These are phyloP conservation scores for Petunia secreta DNA, from an alignment of 257 asterid genomes.

Conservation along the genomic window DNA sequence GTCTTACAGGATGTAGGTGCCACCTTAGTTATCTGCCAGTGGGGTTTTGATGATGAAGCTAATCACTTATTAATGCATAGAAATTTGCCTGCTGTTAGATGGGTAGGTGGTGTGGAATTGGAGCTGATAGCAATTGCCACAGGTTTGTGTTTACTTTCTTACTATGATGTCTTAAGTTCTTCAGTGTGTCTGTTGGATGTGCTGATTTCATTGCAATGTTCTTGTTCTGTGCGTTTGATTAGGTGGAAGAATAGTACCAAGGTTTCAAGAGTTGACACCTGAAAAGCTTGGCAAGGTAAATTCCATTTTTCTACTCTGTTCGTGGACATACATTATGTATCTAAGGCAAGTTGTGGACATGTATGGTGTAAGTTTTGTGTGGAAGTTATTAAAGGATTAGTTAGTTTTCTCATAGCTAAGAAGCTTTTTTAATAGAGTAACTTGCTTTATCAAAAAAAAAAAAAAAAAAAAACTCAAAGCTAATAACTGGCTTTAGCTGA, in stretches of 20 bases:
- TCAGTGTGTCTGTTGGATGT: background rate
- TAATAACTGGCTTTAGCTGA: background rate
- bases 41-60: slow-evolving; percentile 99
- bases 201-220: background rate
- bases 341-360: background rate
- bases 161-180: background rate
- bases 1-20: slow-evolving; percentile 91
- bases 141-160: slow-evolving; percentile 51
- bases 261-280: slow-evolving; percentile 92
- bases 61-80: slow-evolving; percentile 93
- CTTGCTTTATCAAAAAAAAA: no score
- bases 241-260: slow-evolving; percentile 99
- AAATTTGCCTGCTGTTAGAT: slow-evolving; percentile 89
- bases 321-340: background rate
- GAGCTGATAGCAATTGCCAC: slow-evolving; percentile 98
- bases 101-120: slow-evolving; percentile 99
- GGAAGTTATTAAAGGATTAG: background rate
- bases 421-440: no score
- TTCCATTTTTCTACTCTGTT: background rate
- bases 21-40: slow-evolving; percentile 91
- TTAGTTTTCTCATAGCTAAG: slow-evolving; percentile 12
- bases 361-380: background rate
- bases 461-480: background rate
- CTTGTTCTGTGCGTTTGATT: slow-evolving; percentile 25
- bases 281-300: slow-evolving; percentile 86